Evolutionary conservation across 306 rosid genomes (phyloP), one percentile per base, ranked within the genome.

Genomic region (Arachis hypogaea): DNA sequence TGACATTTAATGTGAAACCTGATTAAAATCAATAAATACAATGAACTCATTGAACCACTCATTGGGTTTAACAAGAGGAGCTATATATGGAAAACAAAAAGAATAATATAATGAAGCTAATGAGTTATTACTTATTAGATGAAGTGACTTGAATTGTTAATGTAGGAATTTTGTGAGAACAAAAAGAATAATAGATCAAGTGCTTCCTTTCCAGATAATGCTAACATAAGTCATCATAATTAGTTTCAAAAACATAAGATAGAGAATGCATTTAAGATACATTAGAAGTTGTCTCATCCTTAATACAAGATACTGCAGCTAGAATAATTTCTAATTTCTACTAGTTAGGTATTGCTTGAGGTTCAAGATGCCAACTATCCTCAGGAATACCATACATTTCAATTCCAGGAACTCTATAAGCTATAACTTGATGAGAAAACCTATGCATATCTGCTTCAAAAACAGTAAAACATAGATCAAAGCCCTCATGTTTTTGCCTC

Each of bases 331-430:
- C 62, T 4, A 44, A 58, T 44, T 45, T 33, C 62, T 4, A 44
- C 68, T 44, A 44, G 29, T 7, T 8, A 45, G 63, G 71, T 51
- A 74, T 52, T 5, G 71, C 71, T 36, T 7, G 40, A 9, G 78
- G 78, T 12, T 74, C 78, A 40, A 74, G 71, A 52, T 74, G 78
- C 78, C 78, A 74, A 14, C 71, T 63, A 7, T 74, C 71, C 71
- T 74, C 54, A 63, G 78, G 78, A 29, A 74, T 74, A 58, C 71
- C 78, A 74, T 74, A 74, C 9, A 42, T 63, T 73, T 63, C 78
- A 38, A 63, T 41, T 63, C 78, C 71, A 51, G 30, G 11, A 4
- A 73, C 78, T 51, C 52, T 62, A 55, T 50, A 73, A 40, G 78
- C 78, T 63, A 22, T 11, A 63, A 62, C 10, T 41, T 52, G 71